Base-by-base conservation (phyloP, 768 basidiomycete genomes). In the Calocera cornea region DNA sequence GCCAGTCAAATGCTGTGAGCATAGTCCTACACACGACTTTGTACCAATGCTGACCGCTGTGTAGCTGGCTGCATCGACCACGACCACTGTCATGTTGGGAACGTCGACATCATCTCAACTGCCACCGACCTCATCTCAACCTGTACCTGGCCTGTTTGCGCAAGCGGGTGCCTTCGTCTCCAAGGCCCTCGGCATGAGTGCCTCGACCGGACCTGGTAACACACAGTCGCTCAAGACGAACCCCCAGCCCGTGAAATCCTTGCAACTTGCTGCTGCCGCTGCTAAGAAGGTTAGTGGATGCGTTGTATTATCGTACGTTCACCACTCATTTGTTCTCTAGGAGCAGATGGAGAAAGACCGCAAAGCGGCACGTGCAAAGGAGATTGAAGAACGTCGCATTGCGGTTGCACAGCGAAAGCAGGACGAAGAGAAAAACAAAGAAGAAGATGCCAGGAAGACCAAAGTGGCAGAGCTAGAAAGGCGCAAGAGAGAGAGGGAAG, bases 301-400 rank as follows among this genome's bases (percentile, higher is more conserved):
- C 44, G 8, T 34, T 50, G 50, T 19, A 41, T 65, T 65, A 67
- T 71, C 44, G 36, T 27, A n/a, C 47, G 54, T 69, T 27, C 66
- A 29, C 19, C 34, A 64, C 65, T 34, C 12, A 34, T 34, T 50
- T 3, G 50, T 27, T 31, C 47, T 64, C 29, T 72, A 97, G 95
- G 91, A 95, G 81, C 90, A 95, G 80, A 90, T 89, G 71, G 89
- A 91, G 73, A 82, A 83, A 36, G 92, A 91, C 70, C 91, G 88
- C 77, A 92, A 90, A 76, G 83, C 82, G 0, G 78, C 82, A 12
- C 81, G 88, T 31, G 77, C 88, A 68, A 91, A 86, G 71, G 89
- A 92, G 68, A 90, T 90, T 85, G 93, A 95, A 71, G 81, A 82
- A 54, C 82, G 91, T 49, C 86, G 91, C 24, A n/a, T 88, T 86